A percentile compares a stretch with the other conserved stretches of the same genome.
Evolutionary conservation across 768 basidiomycete species (phyloP).

Genomic region (Suillus tomentosus): DNA sequence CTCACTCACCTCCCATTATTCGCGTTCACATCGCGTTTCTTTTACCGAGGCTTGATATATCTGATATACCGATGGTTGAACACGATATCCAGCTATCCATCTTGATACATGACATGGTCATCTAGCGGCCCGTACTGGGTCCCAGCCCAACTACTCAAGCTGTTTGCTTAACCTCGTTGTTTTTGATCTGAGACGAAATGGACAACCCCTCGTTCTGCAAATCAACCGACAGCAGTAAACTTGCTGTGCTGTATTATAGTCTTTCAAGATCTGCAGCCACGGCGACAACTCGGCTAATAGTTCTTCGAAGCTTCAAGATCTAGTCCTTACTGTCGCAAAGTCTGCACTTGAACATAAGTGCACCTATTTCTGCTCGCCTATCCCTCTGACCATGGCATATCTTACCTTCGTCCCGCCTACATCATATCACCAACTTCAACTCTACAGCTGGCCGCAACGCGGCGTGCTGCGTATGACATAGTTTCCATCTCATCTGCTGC

Average conservation of each 20-base stretch:
- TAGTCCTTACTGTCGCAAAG: neutral
- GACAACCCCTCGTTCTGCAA: no score
- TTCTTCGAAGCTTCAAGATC: neutral
- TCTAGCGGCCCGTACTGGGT: neutral
- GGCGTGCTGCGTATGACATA: no score
- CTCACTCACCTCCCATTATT: no score
- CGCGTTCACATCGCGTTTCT: no score
- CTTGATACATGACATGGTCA: no score
- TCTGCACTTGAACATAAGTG: neutral
- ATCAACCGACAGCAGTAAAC: no score
- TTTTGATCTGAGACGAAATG: no score
- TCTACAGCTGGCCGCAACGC: no score
- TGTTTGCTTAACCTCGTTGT: neutral
- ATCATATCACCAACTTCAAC: neutral
- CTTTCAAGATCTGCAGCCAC: slow-evolving; percentile 15
- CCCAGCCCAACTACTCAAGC: neutral
- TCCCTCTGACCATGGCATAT: neutral
- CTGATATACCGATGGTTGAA: no score
- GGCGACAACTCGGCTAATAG: neutral
- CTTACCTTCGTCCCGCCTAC: neutral
- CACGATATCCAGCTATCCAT: no score
- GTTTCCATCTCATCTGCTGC: no score
- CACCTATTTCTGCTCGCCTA: neutral
- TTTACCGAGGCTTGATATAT: no score
- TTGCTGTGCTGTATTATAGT: neutral